Evolutionary conservation across 345 rosid species (phyloP).

Genomic region (Pistacia atlantica): DNA sequence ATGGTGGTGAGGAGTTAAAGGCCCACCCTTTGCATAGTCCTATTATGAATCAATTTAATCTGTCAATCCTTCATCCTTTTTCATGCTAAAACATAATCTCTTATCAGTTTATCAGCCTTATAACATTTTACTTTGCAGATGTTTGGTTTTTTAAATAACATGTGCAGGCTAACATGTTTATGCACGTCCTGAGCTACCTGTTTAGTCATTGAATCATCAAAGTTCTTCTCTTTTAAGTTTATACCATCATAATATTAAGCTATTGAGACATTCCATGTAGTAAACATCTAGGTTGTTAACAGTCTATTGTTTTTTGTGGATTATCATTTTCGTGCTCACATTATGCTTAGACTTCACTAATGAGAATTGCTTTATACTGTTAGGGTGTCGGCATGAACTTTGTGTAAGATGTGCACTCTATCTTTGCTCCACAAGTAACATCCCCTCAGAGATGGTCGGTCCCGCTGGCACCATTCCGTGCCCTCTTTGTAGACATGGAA

Average conservation of each 20-base stretch:
- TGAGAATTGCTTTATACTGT: slow-evolving; percentile 21
- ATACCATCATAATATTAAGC: background rate
- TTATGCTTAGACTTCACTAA: background rate
- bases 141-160: background rate
- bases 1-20: background rate
- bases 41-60: background rate
- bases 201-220: background rate
- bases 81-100: background rate
- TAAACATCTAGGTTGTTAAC: background rate
- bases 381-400: slow-evolving; percentile 95
- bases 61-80: background rate
- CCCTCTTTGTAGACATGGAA: slow-evolving; percentile 93
- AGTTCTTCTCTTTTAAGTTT: background rate
- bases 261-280: background rate
- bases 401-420: slow-evolving; percentile 94
- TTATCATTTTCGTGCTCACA: slow-evolving; percentile 8
- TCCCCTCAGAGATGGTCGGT: slow-evolving; percentile 57
- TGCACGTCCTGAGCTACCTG: background rate
- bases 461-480: slow-evolving; percentile 95
- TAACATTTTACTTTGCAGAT: background rate
- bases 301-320: slow-evolving; percentile 8
- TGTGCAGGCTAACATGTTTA: no score
- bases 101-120: background rate
- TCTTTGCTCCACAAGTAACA: slow-evolving; percentile 84
- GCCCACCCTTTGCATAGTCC: background rate